Evolutionary conservation across 805 yeast species (phyloP).

Genomic region (Candida suzukii): DNA sequence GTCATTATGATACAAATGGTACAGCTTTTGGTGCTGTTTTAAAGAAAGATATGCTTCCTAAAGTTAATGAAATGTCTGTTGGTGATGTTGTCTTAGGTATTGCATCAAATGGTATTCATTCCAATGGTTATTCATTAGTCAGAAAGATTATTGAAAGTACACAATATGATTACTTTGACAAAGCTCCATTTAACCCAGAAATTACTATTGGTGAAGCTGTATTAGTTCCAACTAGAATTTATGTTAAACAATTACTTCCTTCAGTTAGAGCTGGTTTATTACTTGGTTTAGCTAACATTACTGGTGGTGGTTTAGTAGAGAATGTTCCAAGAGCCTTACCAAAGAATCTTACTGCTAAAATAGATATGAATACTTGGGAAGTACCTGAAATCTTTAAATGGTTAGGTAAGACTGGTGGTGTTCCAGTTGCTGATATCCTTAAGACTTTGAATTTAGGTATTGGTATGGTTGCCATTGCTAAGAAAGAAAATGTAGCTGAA

Average conservation of each 20-base stretch:
- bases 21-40: slow-evolving; percentile 97
- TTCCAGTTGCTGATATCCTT: slow-evolving; percentile 75
- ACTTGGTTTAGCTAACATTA: slow-evolving; percentile 90
- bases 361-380: slow-evolving; percentile 76
- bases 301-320: slow-evolving; percentile 98
- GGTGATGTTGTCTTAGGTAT: slow-evolving; percentile 86
- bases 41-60: slow-evolving; percentile 70
- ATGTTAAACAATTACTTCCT: slow-evolving; percentile 84
- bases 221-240: slow-evolving; percentile 85
- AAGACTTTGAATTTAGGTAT: slow-evolving; percentile 95
- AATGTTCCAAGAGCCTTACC: slow-evolving; percentile 96
- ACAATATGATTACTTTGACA: slow-evolving; percentile 61
- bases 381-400: slow-evolving; percentile 88
- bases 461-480: slow-evolving; percentile 91
- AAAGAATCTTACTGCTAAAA: slow-evolving; percentile 62
- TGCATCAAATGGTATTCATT: slow-evolving; percentile 89
- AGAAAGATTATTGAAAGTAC: slow-evolving; percentile 82
- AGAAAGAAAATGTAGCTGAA: slow-evolving; percentile 53
- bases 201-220: slow-evolving; percentile 80
- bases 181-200: slow-evolving; percentile 78
- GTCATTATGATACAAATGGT: slow-evolving; percentile 97
- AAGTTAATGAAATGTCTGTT: slow-evolving; percentile 51
- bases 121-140: slow-evolving; percentile 92
- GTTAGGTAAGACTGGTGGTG: slow-evolving; percentile 88
- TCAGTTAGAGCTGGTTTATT: slow-evolving; percentile 60